These are phyloP conservation scores for Schizothecium vesticola DNA, from an alignment of 495 filamentous ascomycete genomes.

Conservation along the genomic window DNA sequence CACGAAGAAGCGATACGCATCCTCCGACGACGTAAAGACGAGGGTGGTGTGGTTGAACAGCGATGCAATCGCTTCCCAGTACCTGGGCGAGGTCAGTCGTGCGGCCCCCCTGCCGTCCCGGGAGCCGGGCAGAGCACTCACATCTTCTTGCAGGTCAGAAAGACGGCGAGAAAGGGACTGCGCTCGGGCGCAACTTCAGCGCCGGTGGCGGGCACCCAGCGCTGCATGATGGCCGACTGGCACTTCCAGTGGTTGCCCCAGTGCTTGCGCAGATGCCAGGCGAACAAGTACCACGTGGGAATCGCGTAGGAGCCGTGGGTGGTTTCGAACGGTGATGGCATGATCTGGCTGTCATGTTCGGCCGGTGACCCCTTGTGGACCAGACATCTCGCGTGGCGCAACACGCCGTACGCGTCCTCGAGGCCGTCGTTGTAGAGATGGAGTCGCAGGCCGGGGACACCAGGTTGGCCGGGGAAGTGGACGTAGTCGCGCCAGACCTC, in stretches of 20 bases:
- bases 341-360: slow-evolving; percentile 5
- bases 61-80: slow-evolving; percentile 18
- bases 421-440: slow-evolving; percentile 21
- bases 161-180: slow-evolving; percentile 20
- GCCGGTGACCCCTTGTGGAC: background rate
- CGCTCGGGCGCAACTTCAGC: background rate
- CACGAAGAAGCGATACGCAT: slow-evolving; percentile 22
- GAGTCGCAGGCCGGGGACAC: slow-evolving; percentile 14
- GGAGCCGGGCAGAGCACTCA: slow-evolving; percentile 6
- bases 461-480: background rate
- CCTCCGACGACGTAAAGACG: slow-evolving; percentile 23
- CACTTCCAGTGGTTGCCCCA: slow-evolving; percentile 27
- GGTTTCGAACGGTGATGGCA: slow-evolving; percentile 11
- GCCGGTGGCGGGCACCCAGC: slow-evolving; percentile 12
- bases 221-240: slow-evolving; percentile 15
- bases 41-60: slow-evolving; percentile 22
- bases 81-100: slow-evolving; percentile 9
- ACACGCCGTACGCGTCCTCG: background rate
- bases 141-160: slow-evolving; percentile 26
- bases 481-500: slow-evolving; percentile 20
- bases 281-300: slow-evolving; percentile 16
- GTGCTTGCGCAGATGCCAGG: slow-evolving; percentile 12
- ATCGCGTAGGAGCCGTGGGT: background rate
- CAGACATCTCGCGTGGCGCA: slow-evolving; percentile 14
- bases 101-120: too few species aligned